phyloP scores from a whole-genome alignment of 257 asterid genomes.

The Solanum acaule region DNA sequence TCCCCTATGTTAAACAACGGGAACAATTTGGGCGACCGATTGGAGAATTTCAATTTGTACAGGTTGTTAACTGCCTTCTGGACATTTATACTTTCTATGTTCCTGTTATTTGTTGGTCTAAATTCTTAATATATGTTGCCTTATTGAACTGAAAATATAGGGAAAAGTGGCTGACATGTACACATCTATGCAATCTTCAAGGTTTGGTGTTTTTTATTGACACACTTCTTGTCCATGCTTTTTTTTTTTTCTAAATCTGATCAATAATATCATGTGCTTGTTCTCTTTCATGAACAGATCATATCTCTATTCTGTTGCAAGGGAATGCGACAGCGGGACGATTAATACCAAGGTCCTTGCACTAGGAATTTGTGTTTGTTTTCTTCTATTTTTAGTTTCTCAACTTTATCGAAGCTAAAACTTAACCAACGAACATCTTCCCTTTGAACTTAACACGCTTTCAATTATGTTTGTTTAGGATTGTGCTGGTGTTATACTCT shows the following conservation, averaged over 20 bases:
- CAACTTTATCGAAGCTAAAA: background rate
- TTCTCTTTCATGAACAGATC: conserved; percentile 40
- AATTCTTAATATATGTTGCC: background rate
- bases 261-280: background rate
- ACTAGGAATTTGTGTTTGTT: background rate
- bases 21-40: conserved; percentile 93
- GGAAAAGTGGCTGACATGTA: conserved; percentile 96
- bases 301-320: conserved; percentile 89
- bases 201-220: conserved; percentile 25
- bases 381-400: background rate
- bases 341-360: conserved; percentile 57
- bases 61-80: conserved; percentile 32
- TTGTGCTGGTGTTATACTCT: conserved; percentile 93
- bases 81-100: background rate
- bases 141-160: conserved; percentile 35
- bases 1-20: conserved; percentile 79
- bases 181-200: conserved; percentile 88
- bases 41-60: conserved; percentile 88
- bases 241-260: background rate
- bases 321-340: conserved; percentile 80
- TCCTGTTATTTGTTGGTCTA: background rate
- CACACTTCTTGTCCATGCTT: background rate
- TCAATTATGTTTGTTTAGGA: conserved; percentile 38
- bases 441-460: background rate
- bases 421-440: background rate